phyloP scores from a whole-genome alignment of 768 basidiomycete genomes.

The Tulasnella sp. region DNA sequence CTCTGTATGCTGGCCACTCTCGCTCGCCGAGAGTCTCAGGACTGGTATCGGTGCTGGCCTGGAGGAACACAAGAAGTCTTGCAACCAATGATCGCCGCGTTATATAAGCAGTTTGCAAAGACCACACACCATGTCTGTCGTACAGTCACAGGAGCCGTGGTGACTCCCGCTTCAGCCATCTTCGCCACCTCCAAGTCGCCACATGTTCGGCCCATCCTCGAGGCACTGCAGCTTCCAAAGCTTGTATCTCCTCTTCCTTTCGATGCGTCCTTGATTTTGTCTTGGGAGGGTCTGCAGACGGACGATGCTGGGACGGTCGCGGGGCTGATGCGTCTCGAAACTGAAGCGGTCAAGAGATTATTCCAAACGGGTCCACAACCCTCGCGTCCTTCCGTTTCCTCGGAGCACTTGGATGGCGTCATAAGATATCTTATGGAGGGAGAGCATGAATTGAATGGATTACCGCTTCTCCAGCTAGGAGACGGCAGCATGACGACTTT shows the following conservation, averaged over 20 bases:
- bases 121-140: slow-evolving; percentile 19
- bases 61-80: slow-evolving; percentile 25
- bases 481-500: background rate
- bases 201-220: background rate
- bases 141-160: background rate
- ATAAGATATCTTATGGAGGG: background rate
- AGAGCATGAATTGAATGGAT: background rate
- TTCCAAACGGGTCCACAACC: background rate
- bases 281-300: background rate
- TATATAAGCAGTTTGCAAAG: slow-evolving; percentile 32
- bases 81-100: background rate
- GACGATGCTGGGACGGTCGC: background rate
- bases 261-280: background rate
- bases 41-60: background rate
- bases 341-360: background rate
- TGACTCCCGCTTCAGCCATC: background rate
- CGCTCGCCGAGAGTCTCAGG: too few relatives aligned
- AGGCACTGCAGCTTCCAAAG: background rate
- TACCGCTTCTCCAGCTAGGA: background rate
- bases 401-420: background rate
- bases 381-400: background rate
- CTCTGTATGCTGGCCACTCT: background rate
- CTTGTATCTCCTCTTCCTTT: background rate
- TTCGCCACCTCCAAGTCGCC: background rate
- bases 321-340: background rate